A percentile compares a stretch with the other conserved stretches of the same genome.
Evolutionary conservation across 2,329 filamentous ascomycete genomes (phyloP).

Genomic region (Microdochium bolleyi): DNA sequence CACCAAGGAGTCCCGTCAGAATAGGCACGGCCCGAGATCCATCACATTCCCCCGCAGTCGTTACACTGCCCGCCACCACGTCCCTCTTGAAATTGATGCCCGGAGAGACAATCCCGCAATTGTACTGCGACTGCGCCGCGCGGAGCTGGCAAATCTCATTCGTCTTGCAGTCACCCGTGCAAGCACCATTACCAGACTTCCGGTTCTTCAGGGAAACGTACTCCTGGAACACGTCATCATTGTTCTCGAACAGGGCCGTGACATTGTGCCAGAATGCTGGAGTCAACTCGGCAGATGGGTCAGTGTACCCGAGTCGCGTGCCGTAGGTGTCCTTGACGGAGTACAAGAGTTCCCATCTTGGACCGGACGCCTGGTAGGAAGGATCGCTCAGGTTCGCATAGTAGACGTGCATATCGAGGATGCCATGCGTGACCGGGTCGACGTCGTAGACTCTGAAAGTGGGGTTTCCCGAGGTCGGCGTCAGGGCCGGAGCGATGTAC

Average conservation of each 20-base stretch:
- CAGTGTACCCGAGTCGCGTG: not conserved
- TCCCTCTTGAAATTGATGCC: not conserved
- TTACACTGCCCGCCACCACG: not conserved
- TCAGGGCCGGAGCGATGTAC: constrained; percentile 22
- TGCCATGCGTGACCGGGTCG: constrained; percentile 20
- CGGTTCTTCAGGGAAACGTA: constrained; percentile 27
- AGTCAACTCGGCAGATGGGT: not conserved
- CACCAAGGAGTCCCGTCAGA: not conserved
- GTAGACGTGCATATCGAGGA: constrained; percentile 21
- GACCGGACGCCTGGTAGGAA: constrained; percentile 11
- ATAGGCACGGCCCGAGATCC: not conserved
- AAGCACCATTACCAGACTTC: constrained; percentile 17
- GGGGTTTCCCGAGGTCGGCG: constrained; percentile 21
- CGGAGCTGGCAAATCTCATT: constrained; percentile 26
- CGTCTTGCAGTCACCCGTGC: constrained; percentile 22
- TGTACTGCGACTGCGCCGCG: constrained; percentile 26
- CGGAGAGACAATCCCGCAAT: constrained; percentile 13
- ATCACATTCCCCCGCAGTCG: not conserved
- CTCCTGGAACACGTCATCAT: constrained; percentile 24
- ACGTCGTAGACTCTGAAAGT: constrained; percentile 22
- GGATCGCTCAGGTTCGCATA: constrained; percentile 16
- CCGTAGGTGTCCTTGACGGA: not conserved
- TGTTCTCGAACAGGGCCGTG: constrained; percentile 25
- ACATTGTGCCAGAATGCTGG: constrained; percentile 35
- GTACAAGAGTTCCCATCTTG: not conserved